Evolutionary conservation across 495 filamentous ascomycete species (phyloP).

Genomic region (Aspergillus leporis): DNA sequence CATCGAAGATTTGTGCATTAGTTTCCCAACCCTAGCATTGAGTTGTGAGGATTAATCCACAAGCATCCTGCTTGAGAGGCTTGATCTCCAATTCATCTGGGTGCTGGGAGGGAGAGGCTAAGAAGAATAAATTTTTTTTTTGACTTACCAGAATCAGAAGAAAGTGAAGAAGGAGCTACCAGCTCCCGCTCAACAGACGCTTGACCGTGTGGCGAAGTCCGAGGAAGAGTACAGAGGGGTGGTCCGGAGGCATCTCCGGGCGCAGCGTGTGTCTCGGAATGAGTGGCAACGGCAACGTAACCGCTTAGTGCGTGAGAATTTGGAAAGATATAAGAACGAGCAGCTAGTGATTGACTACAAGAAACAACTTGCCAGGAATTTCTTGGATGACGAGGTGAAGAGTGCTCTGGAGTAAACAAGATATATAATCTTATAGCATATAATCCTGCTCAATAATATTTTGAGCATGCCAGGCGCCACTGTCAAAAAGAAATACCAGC

Average conservation of each 20-base stretch:
- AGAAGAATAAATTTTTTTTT: no score
- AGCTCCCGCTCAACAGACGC: neutral
- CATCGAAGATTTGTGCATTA: no score
- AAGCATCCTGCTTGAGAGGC: no score
- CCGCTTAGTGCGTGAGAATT: conserved; percentile 24
- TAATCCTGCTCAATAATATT: conserved; percentile 28
- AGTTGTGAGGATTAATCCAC: no score
- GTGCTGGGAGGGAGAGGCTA: no score
- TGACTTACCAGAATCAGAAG: no score
- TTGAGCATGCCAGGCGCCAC: conserved; percentile 25
- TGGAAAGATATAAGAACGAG: conserved; percentile 32
- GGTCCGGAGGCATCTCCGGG: conserved; percentile 24
- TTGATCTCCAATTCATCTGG: no score
- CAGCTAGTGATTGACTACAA: conserved; percentile 34
- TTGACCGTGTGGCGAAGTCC: neutral
- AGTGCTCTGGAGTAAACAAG: conserved; percentile 20
- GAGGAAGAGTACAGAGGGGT: conserved; percentile 1
- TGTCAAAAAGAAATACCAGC: conserved; percentile 24
- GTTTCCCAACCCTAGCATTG: no score
- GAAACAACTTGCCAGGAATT: conserved; percentile 28
- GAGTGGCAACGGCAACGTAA: conserved; percentile 27
- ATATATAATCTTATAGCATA: conserved; percentile 26
- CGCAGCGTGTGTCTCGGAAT: conserved; percentile 21
- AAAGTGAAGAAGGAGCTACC: neutral
- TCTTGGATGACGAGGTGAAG: conserved; percentile 26